Evolutionary conservation across 2,329 filamentous ascomycete species (phyloP).

Genomic region (Thielaviopsis ethacetica): DNA sequence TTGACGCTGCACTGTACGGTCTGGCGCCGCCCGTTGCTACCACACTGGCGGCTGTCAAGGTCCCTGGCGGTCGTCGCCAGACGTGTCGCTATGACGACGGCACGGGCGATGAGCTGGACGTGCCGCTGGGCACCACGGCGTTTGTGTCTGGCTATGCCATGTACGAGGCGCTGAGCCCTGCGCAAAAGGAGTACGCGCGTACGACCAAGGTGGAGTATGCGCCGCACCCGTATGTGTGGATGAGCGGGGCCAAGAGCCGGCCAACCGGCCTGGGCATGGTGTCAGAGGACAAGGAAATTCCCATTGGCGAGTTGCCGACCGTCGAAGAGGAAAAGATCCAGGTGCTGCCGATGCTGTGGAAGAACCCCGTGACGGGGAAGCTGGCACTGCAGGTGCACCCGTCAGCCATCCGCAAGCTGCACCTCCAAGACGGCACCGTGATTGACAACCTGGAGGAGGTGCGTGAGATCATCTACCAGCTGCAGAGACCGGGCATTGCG

Average conservation of each 20-base stretch:
- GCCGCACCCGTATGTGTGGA: constrained; percentile 70
- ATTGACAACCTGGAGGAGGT: constrained; percentile 53
- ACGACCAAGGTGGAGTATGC: constrained; percentile 58
- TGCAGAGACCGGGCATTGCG: constrained; percentile 58
- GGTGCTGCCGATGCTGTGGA: constrained; percentile 61
- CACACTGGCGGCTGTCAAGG: constrained; percentile 54
- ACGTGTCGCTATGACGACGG: constrained; percentile 60
- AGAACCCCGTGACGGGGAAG: constrained; percentile 53
- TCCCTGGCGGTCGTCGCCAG: constrained; percentile 49
- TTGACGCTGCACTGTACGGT: constrained; percentile 61
- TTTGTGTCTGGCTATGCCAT: constrained; percentile 57
- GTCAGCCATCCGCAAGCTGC: constrained; percentile 51
- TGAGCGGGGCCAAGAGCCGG: constrained; percentile 50
- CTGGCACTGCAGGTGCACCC: constrained; percentile 62
- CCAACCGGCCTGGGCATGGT: constrained; percentile 56
- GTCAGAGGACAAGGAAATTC: constrained; percentile 47
- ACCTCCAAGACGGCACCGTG: constrained; percentile 47
- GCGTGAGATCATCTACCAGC: constrained; percentile 47
- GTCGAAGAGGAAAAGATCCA: constrained; percentile 52
- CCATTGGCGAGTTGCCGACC: constrained; percentile 41
- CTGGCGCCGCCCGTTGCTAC: constrained; percentile 61
- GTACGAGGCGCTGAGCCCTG: constrained; percentile 48
- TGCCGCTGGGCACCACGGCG: constrained; percentile 60
- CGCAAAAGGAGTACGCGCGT: constrained; percentile 51
- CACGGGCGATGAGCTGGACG: constrained; percentile 44